Percentiles rank a stretch among this genome's conserved stretches.
phyloP scores from a whole-genome alignment of 495 filamentous ascomycete species.

The Daldinia decipiens region DNA sequence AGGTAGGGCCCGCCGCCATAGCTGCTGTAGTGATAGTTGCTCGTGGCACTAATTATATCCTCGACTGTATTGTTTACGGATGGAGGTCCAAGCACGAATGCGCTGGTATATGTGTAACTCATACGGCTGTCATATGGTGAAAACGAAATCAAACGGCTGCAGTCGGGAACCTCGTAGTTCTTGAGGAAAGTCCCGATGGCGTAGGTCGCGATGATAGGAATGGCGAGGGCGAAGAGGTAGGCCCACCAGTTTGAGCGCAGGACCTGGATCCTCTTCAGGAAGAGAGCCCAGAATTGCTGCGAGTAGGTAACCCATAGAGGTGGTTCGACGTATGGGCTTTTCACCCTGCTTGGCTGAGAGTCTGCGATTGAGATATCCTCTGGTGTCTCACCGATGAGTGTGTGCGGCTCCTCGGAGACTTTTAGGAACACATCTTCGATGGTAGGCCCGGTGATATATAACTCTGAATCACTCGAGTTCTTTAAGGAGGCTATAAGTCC shows the following conservation, averaged over 20 bases:
- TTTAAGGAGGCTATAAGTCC: conserved; percentile 66
- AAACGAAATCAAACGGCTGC: conserved; percentile 29
- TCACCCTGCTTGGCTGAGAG: conserved; percentile 31
- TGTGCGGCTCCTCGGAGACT: conserved; percentile 67
- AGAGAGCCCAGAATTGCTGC: conserved; percentile 70
- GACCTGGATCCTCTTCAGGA: conserved; percentile 73
- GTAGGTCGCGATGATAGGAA: conserved; percentile 65
- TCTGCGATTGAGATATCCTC: conserved; percentile 38
- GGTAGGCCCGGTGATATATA: conserved; percentile 73
- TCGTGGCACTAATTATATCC: conserved; percentile 17
- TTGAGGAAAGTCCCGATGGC: conserved; percentile 53
- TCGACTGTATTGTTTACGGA: conserved; percentile 26
- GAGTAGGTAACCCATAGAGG: conserved; percentile 51
- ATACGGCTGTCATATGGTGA: conserved; percentile 9
- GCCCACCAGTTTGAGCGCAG: conserved; percentile 72
- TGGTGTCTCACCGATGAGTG: conserved; percentile 38
- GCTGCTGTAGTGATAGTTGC: conserved; percentile 7
- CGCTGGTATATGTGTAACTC: not conserved
- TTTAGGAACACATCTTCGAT: conserved; percentile 81
- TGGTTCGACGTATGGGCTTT: conserved; percentile 25
- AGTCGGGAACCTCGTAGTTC: conserved; percentile 50
- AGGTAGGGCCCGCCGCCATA: conserved; percentile 29
- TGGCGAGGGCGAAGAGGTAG: conserved; percentile 67
- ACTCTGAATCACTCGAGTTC: conserved; percentile 61
- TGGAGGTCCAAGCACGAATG: conserved; percentile 25